A percentile compares a stretch with the other conserved stretches of the same genome.
phyloP scores from a whole-genome alignment of 768 basidiomycete species.

The Termitomyces sp. region DNA sequence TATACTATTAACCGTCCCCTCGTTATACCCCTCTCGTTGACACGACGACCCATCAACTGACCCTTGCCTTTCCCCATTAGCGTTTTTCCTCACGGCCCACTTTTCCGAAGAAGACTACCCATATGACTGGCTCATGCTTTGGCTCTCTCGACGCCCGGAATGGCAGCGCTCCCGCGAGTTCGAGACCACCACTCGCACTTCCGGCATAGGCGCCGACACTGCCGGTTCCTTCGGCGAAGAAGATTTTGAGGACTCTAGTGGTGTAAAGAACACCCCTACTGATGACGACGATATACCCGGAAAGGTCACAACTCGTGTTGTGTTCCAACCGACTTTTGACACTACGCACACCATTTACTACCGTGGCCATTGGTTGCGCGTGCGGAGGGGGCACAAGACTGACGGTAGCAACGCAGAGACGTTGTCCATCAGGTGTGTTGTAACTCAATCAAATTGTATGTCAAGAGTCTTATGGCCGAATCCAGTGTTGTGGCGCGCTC shows the following conservation, averaged over 20 bases:
- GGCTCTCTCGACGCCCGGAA: conserved; percentile 78
- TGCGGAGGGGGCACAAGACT: conserved; percentile 61
- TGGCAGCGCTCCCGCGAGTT: conserved; percentile 89
- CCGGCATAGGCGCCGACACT: conserved; percentile 51
- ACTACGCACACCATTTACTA: conserved; percentile 89
- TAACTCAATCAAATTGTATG: background rate
- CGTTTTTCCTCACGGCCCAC: conserved; percentile 86
- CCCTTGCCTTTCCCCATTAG: conserved; percentile 28
- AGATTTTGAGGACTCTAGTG: conserved; percentile 38
- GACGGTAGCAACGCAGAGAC: conserved; percentile 69
- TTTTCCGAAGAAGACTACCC: conserved; percentile 89
- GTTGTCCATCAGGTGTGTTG: conserved; percentile 63
- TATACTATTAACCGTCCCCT: conserved; percentile 9
- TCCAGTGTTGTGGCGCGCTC: conserved; percentile 75
- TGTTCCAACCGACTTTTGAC: conserved; percentile 85
- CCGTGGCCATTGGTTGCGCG: conserved; percentile 77
- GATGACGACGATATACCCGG: conserved; percentile 43
- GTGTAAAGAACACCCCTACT: conserved; percentile 7
- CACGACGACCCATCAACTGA: conserved; percentile 18
- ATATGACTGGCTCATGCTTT: conserved; percentile 89
- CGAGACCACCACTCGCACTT: conserved; percentile 77
- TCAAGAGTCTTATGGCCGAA: background rate
- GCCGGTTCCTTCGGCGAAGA: conserved; percentile 54
- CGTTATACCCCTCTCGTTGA: conserved; percentile 15
- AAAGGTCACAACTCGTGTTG: conserved; percentile 72